A percentile compares a stretch with the other conserved stretches of the same genome.
Conservation (phyloP, 2,329 filamentous ascomycete species). For the Neocucurbitaria cava region DNA sequence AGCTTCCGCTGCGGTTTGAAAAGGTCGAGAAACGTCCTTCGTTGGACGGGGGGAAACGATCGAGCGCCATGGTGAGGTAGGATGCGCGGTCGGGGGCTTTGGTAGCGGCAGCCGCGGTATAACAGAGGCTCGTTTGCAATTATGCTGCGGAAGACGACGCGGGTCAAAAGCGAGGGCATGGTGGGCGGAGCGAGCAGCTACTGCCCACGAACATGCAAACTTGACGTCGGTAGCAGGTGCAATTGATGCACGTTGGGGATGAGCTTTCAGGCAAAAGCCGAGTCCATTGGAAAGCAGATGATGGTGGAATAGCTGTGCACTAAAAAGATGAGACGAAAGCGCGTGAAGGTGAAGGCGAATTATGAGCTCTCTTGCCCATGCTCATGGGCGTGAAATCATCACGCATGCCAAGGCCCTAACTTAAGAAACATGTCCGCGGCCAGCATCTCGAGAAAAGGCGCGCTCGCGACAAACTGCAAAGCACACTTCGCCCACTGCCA, state of each 20-base stretch:
- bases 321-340: slow-evolving; percentile 21
- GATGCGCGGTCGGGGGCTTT: slow-evolving; percentile 32
- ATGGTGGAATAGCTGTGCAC: slow-evolving; percentile 15
- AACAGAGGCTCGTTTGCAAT: slow-evolving; percentile 59
- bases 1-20: slow-evolving; percentile 66
- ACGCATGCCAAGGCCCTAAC: slow-evolving; percentile 21
- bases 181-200: slow-evolving; percentile 19
- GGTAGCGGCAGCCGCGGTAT: slow-evolving; percentile 54
- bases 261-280: slow-evolving; percentile 3
- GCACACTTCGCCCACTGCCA: slow-evolving; percentile 12
- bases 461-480: slow-evolving; percentile 8
- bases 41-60: slow-evolving; percentile 41
- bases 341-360: slow-evolving; percentile 10
- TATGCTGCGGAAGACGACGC: slow-evolving; percentile 65
- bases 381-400: slow-evolving; percentile 30
- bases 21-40: slow-evolving; percentile 70
- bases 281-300: slow-evolving; percentile 19
- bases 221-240: slow-evolving; percentile 10
- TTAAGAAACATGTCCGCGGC: slow-evolving; percentile 19
- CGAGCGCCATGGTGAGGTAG: slow-evolving; percentile 28
- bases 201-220: slow-evolving; percentile 2
- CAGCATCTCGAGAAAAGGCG: slow-evolving; percentile 23
- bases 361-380: slow-evolving; percentile 13
- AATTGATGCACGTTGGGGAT: slow-evolving; percentile 12
- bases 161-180: slow-evolving; percentile 68